phyloP scores from a whole-genome alignment of 2,329 filamentous ascomycete species.

The Neonectria magnoliae region DNA sequence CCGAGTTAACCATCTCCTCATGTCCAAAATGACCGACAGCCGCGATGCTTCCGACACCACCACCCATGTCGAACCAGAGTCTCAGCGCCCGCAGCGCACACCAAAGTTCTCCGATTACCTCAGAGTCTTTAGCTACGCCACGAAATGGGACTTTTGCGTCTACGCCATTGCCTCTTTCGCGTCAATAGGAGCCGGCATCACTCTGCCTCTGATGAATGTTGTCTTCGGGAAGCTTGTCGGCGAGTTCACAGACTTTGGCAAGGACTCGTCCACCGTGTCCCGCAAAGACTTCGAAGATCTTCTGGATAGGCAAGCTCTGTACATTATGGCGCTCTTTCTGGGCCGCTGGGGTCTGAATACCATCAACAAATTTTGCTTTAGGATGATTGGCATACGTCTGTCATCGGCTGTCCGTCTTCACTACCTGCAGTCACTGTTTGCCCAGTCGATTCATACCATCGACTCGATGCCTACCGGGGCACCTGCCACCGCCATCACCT shows the following conservation, averaged over 20 bases:
- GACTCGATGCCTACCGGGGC: conserved; percentile 62
- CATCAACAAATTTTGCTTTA: conserved; percentile 48
- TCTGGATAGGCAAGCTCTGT: conserved; percentile 37
- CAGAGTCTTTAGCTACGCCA: conserved; percentile 45
- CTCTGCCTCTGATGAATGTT: conserved; percentile 51
- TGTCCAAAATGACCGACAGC: neutral
- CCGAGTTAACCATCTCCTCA: neutral
- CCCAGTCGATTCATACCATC: conserved; percentile 59
- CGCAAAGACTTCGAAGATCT: conserved; percentile 19
- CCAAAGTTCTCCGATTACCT: conserved; percentile 35
- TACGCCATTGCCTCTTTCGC: conserved; percentile 44
- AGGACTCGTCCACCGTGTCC: conserved; percentile 30
- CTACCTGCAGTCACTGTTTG: conserved; percentile 61
- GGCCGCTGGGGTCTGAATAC: conserved; percentile 37
- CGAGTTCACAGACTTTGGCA: conserved; percentile 43
- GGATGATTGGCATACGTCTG: conserved; percentile 60
- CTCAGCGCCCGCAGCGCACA: conserved; percentile 16
- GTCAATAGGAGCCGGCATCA: conserved; percentile 47
- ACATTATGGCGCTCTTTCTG: conserved; percentile 39
- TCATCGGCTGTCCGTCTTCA: conserved; percentile 61
- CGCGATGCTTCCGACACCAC: neutral
- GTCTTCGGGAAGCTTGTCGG: conserved; percentile 47
- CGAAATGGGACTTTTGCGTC: conserved; percentile 44
- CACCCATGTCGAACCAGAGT: neutral
- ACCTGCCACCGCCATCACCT: conserved; percentile 63